Percentiles rank a stretch among this genome's conserved stretches.
Evolutionary conservation across 805 yeast genomes (phyloP).

Genomic region (Lipomyces kockii): DNA sequence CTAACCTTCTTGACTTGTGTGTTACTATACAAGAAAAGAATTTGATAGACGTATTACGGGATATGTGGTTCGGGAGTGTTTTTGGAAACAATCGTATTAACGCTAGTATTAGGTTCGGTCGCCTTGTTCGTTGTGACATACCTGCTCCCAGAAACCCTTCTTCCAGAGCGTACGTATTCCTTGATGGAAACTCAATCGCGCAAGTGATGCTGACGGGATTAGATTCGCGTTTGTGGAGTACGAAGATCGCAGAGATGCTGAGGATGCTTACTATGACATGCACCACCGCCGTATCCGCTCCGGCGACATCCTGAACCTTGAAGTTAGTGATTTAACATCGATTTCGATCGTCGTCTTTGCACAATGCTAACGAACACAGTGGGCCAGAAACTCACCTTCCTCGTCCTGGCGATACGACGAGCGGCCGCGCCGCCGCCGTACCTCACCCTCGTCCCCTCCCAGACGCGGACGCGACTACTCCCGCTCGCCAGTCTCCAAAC

Average conservation of each 20-base stretch:
- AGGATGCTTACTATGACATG: slow-evolving; percentile 45
- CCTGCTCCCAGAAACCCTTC: slow-evolving; percentile 41
- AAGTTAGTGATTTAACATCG: slow-evolving; percentile 23
- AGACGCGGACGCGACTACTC: slow-evolving; percentile 24
- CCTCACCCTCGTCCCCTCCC: slow-evolving; percentile 24
- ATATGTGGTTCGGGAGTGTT: not conserved
- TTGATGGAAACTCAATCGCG: not conserved
- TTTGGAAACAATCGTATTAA: not conserved
- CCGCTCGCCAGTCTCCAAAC: slow-evolving; percentile 23
- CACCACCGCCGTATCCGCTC: slow-evolving; percentile 39
- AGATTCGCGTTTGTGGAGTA: slow-evolving; percentile 44
- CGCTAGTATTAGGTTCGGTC: slow-evolving; percentile 38
- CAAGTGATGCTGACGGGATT: not conserved
- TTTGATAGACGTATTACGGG: slow-evolving; percentile 1
- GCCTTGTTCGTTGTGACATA: slow-evolving; percentile 43
- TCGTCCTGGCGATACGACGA: slow-evolving; percentile 37
- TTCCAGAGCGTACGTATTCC: slow-evolving; percentile 34
- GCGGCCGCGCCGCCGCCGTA: slow-evolving; percentile 33
- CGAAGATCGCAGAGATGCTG: slow-evolving; percentile 44
- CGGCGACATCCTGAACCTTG: slow-evolving; percentile 41
- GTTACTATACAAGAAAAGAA: not conserved
- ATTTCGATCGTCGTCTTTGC: not conserved
- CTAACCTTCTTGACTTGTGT: not conserved
- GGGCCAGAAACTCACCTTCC: slow-evolving; percentile 37
- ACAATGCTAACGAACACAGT: slow-evolving; percentile 17